phyloP scores from a whole-genome alignment of 164 flowering plant species.

The Chloranthus sessilifolius region DNA sequence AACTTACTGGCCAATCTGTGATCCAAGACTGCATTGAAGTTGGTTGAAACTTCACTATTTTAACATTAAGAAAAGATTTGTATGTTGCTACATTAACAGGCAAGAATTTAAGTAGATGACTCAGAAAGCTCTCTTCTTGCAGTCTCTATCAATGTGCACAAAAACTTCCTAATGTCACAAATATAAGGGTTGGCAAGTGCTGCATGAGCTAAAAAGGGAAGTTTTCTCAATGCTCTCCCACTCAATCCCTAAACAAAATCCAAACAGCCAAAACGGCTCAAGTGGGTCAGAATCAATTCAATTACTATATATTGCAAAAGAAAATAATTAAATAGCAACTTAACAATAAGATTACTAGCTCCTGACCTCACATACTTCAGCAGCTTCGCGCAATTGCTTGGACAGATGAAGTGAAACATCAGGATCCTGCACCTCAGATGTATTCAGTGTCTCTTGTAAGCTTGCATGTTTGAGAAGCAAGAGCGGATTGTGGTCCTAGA shows the following conservation, averaged over 20 bases:
- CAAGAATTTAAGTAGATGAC: conserved; percentile 31
- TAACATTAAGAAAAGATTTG: too few relatives aligned
- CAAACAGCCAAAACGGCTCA: background rate
- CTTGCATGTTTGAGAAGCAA: conserved; percentile 50
- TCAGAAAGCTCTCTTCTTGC: conserved; percentile 72
- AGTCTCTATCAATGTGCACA: conserved; percentile 58
- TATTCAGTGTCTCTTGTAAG: conserved; percentile 45
- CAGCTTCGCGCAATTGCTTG: conserved; percentile 64
- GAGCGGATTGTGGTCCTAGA: conserved; percentile 16
- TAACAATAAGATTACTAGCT: conserved; percentile 1
- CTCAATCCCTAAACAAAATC: conserved; percentile 63
- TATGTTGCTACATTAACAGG: background rate
- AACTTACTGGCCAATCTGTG: too few relatives aligned
- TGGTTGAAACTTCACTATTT: too few relatives aligned
- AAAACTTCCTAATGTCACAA: conserved; percentile 54
- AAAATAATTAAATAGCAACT: background rate
- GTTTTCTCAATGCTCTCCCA: conserved; percentile 92
- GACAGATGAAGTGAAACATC: conserved; percentile 22
- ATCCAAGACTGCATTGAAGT: too few relatives aligned
- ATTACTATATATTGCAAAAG: background rate
- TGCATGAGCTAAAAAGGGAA: conserved; percentile 91
- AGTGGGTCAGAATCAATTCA: background rate
- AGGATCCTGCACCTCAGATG: conserved; percentile 23
- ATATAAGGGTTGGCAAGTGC: conserved; percentile 47
- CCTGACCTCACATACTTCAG: conserved; percentile 82